These are phyloP conservation scores for Puccinia triticina DNA, from an alignment of 1,284 basidiomycete genomes.

Conservation along the genomic window DNA sequence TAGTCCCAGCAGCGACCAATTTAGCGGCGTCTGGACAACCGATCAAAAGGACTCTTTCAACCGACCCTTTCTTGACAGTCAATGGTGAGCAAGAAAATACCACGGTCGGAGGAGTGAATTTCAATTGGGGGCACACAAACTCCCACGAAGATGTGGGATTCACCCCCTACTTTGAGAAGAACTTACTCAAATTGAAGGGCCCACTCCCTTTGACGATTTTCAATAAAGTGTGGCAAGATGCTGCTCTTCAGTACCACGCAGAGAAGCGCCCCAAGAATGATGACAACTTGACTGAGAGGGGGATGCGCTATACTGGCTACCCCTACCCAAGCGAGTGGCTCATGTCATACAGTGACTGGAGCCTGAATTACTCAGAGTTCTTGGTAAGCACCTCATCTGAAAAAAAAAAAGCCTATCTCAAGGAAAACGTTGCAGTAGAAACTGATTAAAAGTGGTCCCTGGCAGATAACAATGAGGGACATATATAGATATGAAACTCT, in stretches of 20 bases:
- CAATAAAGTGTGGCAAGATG: slow-evolving; percentile 15
- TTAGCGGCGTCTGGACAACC: no score
- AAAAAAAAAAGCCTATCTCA: not conserved
- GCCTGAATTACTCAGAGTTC: not conserved
- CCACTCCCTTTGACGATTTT: slow-evolving; percentile 10
- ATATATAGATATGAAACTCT: not conserved
- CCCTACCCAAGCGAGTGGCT: slow-evolving; percentile 10
- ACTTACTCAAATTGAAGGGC: slow-evolving; percentile 1
- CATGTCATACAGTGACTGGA: slow-evolving; percentile 4
- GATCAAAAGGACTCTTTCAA: no score
- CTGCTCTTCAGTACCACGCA: not conserved
- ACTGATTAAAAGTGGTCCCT: not conserved
- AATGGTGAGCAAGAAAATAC: slow-evolving; percentile 4
- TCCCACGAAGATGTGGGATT: not conserved
- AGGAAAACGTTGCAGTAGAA: not conserved
- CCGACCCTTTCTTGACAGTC: no score
- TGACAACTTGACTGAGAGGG: not conserved
- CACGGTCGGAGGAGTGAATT: not conserved
- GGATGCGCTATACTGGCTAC: not conserved
- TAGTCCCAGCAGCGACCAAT: no score
- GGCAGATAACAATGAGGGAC: not conserved
- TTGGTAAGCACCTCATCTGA: not conserved
- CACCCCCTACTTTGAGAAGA: slow-evolving; percentile 9
- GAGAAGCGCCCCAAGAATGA: not conserved
- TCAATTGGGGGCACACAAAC: not conserved